Base-by-base conservation (phyloP, 345 rosid genomes). In the Gossypium mustelinum region DNA sequence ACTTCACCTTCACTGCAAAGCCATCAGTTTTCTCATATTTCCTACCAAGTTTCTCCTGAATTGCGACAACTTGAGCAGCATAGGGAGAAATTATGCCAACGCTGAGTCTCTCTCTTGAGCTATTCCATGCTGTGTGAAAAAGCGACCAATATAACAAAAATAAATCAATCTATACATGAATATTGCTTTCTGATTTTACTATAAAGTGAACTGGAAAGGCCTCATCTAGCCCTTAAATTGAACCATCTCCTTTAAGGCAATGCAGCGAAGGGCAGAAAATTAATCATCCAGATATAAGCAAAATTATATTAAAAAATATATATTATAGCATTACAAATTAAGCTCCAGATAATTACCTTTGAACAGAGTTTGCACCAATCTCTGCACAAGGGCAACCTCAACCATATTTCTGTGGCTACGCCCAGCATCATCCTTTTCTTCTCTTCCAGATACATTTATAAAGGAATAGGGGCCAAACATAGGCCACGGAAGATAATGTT, bases 391-490 rank as follows among this genome's bases (percentile, higher is more conserved):
- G 11, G 83, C 82, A n/a, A 81, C 92, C 82, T 89, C 90, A 39
- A 75, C 85, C 75, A 80, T 71, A 68, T 87, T 89, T 77, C 76
- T 81, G 27, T 4, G 1, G 74, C 92, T 85, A 16, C 24, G 18
- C 41, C 76, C 76, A 50, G 10, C 58, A 48, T 72, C 75, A 51
- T 59, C 86, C 0, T 11, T 1, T 29, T 85, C 75, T 64, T 89
- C 92, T 69, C 81, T 52, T 64, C 88, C 88, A 34, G 65, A 18
- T 20, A 84, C 70, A 78, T 88, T 83, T n/a, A 88, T 75, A 76
- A 88, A 86, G 2, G 91, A 78, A 66, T 81, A 87, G 22, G 87
- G 84, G 16, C 86, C 89, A 62, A 80, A 88, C 82, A 80, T 79
- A 11, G 86, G 78, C 59, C 85, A 77, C 1, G 68, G 86, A 43